Evolutionary conservation across 2,329 filamentous ascomycete species (phyloP), one percentile per base, ranked within the genome.

Genomic region (Celoporthe dispersa): DNA sequence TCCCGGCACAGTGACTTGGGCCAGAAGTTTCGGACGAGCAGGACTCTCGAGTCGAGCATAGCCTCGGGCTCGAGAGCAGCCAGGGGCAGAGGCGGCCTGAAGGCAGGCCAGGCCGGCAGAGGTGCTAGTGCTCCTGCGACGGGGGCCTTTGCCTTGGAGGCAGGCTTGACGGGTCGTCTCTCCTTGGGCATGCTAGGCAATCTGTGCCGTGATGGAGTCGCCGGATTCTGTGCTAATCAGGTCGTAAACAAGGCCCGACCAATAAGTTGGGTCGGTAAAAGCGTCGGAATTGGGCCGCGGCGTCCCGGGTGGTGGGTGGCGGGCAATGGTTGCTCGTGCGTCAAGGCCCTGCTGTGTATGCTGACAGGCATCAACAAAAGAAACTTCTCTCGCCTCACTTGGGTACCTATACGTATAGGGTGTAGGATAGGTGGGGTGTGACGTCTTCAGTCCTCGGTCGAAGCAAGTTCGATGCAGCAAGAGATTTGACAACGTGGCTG

Each of bases 21-120:
- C 82, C 93, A 94, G 78, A 97, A 91, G 72, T 89, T 91, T 2
- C 88, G 86, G 69, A 96, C 85, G 4, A 93, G 86, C 64, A 94
- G 82, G 66, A 97, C 92, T 77, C 94, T 94, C 72, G 87, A 83
- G 19, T 82, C 78, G 19, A 83, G 79, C 59, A 88, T 82, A 0
- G 87, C 82, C 41, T 89, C 83, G 37, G 93, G 84, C 9, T 79
- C 77, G 19, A 97, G 88, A 74, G 91, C 86, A 62, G 86, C 82
- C 60, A 91, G 81, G 61, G 92, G 91, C 59, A 94, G 80, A 12
- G 90, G 80, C 22, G 93, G 92, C 73, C 86, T 87, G 78, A 97
- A 89, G 31, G 83, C 80, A 48, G 93, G 93, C 93, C 93, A 95
- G 63, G 87, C 86, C 44, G 84, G 79, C 60, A 81, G 76, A 57